Percentiles rank a stretch among this genome's conserved stretches.
Evolutionary conservation across 306 rosid genomes (phyloP).

Genomic region (Corylus americana): DNA sequence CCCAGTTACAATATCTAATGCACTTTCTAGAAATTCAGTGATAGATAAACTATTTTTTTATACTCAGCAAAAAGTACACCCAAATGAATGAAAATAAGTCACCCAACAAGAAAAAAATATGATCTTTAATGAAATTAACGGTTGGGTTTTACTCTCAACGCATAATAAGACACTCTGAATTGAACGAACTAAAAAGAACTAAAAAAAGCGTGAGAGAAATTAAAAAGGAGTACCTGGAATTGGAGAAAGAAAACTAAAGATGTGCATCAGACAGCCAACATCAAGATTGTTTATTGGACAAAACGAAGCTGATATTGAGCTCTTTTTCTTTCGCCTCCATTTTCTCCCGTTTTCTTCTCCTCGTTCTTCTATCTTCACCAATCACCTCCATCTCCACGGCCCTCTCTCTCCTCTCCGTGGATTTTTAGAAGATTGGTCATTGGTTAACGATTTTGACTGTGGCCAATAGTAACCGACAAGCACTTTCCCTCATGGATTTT

Average conservation of each 20-base stretch:
- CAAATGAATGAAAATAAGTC: conserved; percentile 6
- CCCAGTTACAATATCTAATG: conserved; percentile 22
- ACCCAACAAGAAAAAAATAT: neutral
- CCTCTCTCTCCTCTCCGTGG: conserved; percentile 2
- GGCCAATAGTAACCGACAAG: neutral
- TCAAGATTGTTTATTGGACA: conserved; percentile 65
- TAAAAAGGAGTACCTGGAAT: conserved; percentile 65
- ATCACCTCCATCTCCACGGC: conserved; percentile 31
- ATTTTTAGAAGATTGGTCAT: neutral
- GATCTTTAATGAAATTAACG: conserved; percentile 18
- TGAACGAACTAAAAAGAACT: neutral
- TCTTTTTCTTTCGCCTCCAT: conserved; percentile 34
- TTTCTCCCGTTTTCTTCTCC: conserved; percentile 23
- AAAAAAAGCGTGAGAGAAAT: neutral
- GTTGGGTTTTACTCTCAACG: neutral
- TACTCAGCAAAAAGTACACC: neutral
- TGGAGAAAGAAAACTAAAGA: conserved; percentile 88
- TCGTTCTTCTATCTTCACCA: conserved; percentile 9
- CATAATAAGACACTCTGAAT: neutral
- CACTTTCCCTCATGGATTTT: neutral
- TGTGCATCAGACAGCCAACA: conserved; percentile 92
- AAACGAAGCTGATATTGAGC: conserved; percentile 27
- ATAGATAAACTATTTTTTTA: neutral
- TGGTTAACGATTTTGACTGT: neutral
- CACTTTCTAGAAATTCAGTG: neutral